Base-by-base conservation (phyloP, 495 filamentous ascomycete genomes). In the Jackrogersella multiformis region DNA sequence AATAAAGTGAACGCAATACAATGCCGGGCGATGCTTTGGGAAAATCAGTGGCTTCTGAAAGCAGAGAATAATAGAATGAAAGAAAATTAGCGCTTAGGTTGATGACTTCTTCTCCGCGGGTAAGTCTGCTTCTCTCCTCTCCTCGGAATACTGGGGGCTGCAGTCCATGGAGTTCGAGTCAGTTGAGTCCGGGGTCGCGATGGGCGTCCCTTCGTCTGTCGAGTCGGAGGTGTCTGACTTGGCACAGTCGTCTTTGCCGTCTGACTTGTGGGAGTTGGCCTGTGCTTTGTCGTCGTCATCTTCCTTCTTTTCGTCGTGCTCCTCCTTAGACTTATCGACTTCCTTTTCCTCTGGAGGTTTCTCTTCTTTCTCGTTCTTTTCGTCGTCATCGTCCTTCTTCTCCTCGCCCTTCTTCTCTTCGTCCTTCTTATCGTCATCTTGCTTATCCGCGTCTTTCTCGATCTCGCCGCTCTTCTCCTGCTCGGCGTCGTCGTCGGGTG, bases 401-500 rank as follows among this genome's bases (percentile, higher is more conserved):
- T 65, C 66, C 5, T 60, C 56, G 21, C 15, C 18, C 16, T 44
- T 48, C 20, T 21, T 45, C 9, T 42, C 39, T 3, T 63, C 46
- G 20, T 21, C 24, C 18, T 42, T 48, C 16, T 42, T 42, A 39
- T 39, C 36, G n/a, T 62, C 46, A 39, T 63, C 66, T 59, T 73
- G 68, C 16, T 68, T 69, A 2, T 72, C 59, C 23, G 77, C 75
- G 13, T 73, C 78, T 0, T 51, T 63, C 45, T 52, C 66, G 12
- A 48, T 65, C 24, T 71, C 64, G 32, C 59, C 58, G 7, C 44
- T 60, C 16, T 54, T 48, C 5, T 69, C 41, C 57, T 73, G 62
- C 49, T 70, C 61, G 38, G 69, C 41, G 30, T 80, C 75, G 15
- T 78, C 73, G 16, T 72, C 77, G 4, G 46, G 73, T 9, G 73